Base-by-base conservation (phyloP, 2,329 filamentous ascomycete species). In the Ophiosphaerella narmari region DNA sequence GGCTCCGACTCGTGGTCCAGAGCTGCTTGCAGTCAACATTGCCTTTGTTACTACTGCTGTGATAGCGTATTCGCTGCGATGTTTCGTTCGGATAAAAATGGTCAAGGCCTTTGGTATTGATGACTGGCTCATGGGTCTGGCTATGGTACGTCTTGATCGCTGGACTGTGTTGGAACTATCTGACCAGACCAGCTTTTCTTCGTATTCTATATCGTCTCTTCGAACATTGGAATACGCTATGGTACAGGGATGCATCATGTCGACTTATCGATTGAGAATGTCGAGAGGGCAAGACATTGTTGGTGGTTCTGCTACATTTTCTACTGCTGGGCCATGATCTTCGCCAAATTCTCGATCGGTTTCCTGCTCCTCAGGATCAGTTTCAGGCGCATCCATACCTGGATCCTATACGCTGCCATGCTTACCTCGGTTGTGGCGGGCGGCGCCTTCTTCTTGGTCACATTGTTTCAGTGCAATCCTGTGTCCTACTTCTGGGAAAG, bases 391-490 rank as follows among this genome's bases (percentile, higher is more conserved):
- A 24, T 68, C 1, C 68, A 72, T 46, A 59, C 61, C 29, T 70
- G 58, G 59, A 71, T 76, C 48, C 72, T 78, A 48, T 72, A 70
- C 46, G 29, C 60, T 2, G 70, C 75, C 29, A 76, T 76, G 59
- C 35, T 55, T n/a, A 53, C 69, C 5, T 68, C 69, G 2, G 57
- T 67, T 7, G 45, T 71, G 5, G 78, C 76, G 59, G 68, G 70
- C 24, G 46, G 62, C 9, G 57, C 66, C 26, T 75, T 74, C 56
- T 78, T 79, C 66, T 76, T 81, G 56, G 63, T 81, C 48, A 74
- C 77, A 14, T 52, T 79, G 0, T 77, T 83, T 43, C 80, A 82
- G 54, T 83, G 81, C 67, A 64, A 64, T 1, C 81, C 81, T 0
- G 58, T 78, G 1, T 73, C 71, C 1, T 79, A 74, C 55, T 82